These are phyloP conservation scores for Tylopilus rubrobrunneus DNA, from an alignment of 768 basidiomycete genomes.

Conservation along the genomic window DNA sequence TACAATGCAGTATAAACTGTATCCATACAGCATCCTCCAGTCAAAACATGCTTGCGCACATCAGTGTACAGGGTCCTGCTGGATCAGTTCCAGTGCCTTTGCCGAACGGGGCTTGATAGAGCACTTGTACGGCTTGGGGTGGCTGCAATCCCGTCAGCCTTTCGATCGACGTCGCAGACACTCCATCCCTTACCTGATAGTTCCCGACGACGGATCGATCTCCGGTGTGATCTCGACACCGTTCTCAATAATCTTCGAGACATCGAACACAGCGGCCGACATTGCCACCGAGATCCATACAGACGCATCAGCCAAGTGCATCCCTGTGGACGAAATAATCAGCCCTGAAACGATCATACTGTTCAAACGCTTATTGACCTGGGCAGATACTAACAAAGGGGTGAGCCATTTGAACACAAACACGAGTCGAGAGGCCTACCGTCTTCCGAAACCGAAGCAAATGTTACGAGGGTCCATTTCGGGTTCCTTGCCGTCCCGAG, in stretches of 20 bases:
- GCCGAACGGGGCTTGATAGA: slow-evolving; percentile 57
- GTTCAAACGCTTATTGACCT: slow-evolving; percentile 13
- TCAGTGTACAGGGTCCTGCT: slow-evolving; percentile 37
- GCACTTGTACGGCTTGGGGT: slow-evolving; percentile 62
- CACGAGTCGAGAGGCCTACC: slow-evolving; percentile 30
- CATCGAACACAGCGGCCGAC: slow-evolving; percentile 47
- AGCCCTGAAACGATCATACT: slow-evolving; percentile 19
- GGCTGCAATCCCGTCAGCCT: slow-evolving; percentile 31
- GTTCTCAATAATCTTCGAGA: slow-evolving; percentile 42
- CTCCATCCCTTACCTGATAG: slow-evolving; percentile 49
- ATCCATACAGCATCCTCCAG: no score
- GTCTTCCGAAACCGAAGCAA: slow-evolving; percentile 70
- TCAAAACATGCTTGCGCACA: background rate
- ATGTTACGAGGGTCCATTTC: slow-evolving; percentile 56
- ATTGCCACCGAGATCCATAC: slow-evolving; percentile 42
- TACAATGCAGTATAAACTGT: background rate
- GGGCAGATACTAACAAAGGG: slow-evolving; percentile 23
- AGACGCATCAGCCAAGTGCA: slow-evolving; percentile 50
- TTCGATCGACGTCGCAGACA: background rate
- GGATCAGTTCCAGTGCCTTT: slow-evolving; percentile 51
- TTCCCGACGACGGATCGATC: slow-evolving; percentile 55
- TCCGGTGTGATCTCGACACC: slow-evolving; percentile 50
- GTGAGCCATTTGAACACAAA: slow-evolving; percentile 1
- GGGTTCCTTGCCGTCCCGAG: slow-evolving; percentile 30
- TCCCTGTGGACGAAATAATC: slow-evolving; percentile 31